These are phyloP conservation scores for Polytrichum commune DNA, from an alignment of 225 moss, liverwort and hornwort species.

Conservation along the genomic window DNA sequence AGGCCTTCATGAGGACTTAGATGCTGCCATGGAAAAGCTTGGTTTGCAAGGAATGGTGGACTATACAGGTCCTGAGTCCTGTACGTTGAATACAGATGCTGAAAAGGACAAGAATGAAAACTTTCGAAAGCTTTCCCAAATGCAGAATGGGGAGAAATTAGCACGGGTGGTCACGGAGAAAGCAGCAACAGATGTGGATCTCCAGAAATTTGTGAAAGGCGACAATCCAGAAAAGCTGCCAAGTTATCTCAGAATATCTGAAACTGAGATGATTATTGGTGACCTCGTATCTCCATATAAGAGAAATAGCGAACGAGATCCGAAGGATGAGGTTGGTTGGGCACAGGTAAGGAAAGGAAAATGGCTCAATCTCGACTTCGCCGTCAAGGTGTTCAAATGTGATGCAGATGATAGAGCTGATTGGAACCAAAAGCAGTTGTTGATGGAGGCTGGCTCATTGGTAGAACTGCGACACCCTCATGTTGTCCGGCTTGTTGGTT, in stretches of 20 bases:
- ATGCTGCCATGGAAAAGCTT: conserved; percentile 9
- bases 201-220: neutral
- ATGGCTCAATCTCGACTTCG: conserved; percentile 18
- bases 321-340: neutral
- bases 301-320: neutral
- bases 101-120: conserved; percentile 16
- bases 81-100: neutral
- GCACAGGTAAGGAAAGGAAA: conserved; percentile 12
- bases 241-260: conserved; percentile 14
- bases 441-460: conserved; percentile 31
- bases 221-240: conserved; percentile 6
- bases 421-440: conserved; percentile 23
- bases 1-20: conserved; percentile 28
- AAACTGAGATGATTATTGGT: rapidly evolving
- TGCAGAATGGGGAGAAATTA: neutral
- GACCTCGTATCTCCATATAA: neutral
- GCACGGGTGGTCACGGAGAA: conserved; percentile 11
- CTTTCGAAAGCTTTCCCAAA: neutral
- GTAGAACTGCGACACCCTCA: conserved; percentile 29
- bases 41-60: conserved; percentile 5
- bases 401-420: neutral
- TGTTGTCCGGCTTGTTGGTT: conserved; percentile 24
- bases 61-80: neutral
- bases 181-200: neutral
- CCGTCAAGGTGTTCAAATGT: conserved; percentile 25